phyloP scores from a whole-genome alignment of 805 yeast genomes.

The Kazachstania kunashirensis region DNA sequence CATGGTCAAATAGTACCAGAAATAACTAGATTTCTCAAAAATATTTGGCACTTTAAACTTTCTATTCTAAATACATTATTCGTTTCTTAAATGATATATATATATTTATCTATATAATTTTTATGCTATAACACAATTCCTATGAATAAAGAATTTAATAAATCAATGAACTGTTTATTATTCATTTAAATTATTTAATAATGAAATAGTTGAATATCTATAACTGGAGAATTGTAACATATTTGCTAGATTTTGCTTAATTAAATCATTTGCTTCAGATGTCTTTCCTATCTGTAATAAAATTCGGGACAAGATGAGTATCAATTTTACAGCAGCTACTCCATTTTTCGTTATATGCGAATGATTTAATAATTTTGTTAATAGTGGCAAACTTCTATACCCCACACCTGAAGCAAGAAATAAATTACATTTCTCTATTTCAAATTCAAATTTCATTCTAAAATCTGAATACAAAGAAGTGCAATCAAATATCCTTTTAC shows the following conservation, averaged over 20 bases:
- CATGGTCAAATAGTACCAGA: conserved; percentile 3
- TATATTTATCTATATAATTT: too few species aligned
- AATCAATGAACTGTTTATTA: too few species aligned
- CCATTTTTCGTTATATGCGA: conserved; percentile 40
- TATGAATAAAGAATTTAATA: too few species aligned
- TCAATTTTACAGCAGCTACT: conserved; percentile 38
- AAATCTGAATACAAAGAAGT: conserved; percentile 20
- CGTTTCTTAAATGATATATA: too few species aligned
- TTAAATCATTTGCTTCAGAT: conserved; percentile 29
- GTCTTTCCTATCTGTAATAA: conserved; percentile 34
- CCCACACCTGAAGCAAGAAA: conserved; percentile 36
- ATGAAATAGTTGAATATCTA: too few species aligned
- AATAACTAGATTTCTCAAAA: too few species aligned
- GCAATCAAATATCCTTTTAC: conserved; percentile 16
- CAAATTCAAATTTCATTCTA: conserved; percentile 23
- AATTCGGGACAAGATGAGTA: conserved; percentile 37
- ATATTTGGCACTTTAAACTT: too few species aligned
- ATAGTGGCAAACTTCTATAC: conserved; percentile 40
- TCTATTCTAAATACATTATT: too few species aligned
- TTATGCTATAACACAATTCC: too few species aligned
- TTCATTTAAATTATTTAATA: too few species aligned
- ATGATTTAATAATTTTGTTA: conserved; percentile 40
- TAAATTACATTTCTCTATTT: conserved; percentile 17
- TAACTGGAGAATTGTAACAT: conserved; percentile 5
- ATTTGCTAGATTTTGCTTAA: conserved; percentile 5